Base-by-base conservation (phyloP, 345 rosid genomes). In the Corymbia maculata region DNA sequence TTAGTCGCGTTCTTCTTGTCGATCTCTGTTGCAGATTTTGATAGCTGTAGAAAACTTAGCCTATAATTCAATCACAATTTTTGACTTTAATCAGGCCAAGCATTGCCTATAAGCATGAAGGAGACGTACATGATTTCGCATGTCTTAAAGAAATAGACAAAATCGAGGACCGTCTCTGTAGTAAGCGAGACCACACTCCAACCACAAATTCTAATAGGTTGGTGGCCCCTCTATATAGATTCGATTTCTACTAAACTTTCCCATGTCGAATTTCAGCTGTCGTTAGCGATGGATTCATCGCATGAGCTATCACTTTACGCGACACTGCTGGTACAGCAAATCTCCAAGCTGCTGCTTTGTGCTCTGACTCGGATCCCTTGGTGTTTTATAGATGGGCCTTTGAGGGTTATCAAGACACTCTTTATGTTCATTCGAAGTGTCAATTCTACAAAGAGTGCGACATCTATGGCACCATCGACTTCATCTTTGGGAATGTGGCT, bases 391-490 rank as follows among this genome's bases (percentile, higher is more conserved):
- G 88, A 9, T 96, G 96, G 44, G 91, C 95, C 82, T 92, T 96
- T 15, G 95, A 93, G 86, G 96, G 92, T 4, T 93, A 95, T 89
- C 96, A 96, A 88, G 98, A 95, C 91, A 95, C 96, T 2, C 93
- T 95, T 70, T 96, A 96, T 87, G n/a, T 90, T n/a, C 97, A 95
- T 90, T 95, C n/a, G 3, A 93, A 95, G 84, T 88, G 95, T 15
- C 95, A 96, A 79, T 96, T 94, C 90, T 95, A 96, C 86, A 93
- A 90, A 55, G 94, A 95, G 5, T 95, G 98, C 57, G 90, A 92
- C 89, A 88, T 95, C 50, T 93, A 93, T 19, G 98, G 97, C 79
- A 94, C 96, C 0, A 93, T 93, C 1, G 95, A 95, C 87, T 94
- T 94, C 87, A 95, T 94, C 17, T 95, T 95, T 59, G 94, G 97